phyloP scores from a whole-genome alignment of 2,329 filamentous ascomycete genomes.

The Fusarium compactum region DNA sequence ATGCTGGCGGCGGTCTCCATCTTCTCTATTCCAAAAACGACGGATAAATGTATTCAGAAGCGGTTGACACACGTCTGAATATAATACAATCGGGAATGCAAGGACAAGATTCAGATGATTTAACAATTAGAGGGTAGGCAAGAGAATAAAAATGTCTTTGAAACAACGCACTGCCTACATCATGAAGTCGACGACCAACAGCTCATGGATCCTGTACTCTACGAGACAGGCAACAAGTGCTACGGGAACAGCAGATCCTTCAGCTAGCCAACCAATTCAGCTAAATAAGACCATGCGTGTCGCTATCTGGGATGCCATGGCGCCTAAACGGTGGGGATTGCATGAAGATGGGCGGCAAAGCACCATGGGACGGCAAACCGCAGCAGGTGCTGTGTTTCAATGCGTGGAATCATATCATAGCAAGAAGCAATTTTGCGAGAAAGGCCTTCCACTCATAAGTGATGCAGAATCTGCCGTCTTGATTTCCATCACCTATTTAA shows the following conservation, averaged over 20 bases:
- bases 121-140: no score
- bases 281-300: constrained; percentile 5
- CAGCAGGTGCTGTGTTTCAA: constrained; percentile 5
- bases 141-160: no score
- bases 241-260: background rate
- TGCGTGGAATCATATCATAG: background rate
- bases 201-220: constrained; percentile 5
- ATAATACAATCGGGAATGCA: no score
- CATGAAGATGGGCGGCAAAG: constrained; percentile 23
- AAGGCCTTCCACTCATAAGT: background rate
- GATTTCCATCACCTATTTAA: background rate
- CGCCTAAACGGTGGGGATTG: constrained; percentile 15
- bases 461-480: background rate
- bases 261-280: background rate
- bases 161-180: constrained; percentile 29
- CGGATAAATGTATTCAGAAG: no score
- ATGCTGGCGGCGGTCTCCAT: no score
- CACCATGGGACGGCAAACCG: background rate
- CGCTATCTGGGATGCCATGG: constrained; percentile 7
- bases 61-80: no score
- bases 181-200: background rate
- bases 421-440: background rate
- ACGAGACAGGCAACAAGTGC: constrained; percentile 1
- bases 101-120: no score
- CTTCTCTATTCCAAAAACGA: no score